Evolutionary conservation across 192 early-diverging fungal genomes (phyloP), one percentile per base, ranked within the genome.

Genomic region (Coemansia sp.): DNA sequence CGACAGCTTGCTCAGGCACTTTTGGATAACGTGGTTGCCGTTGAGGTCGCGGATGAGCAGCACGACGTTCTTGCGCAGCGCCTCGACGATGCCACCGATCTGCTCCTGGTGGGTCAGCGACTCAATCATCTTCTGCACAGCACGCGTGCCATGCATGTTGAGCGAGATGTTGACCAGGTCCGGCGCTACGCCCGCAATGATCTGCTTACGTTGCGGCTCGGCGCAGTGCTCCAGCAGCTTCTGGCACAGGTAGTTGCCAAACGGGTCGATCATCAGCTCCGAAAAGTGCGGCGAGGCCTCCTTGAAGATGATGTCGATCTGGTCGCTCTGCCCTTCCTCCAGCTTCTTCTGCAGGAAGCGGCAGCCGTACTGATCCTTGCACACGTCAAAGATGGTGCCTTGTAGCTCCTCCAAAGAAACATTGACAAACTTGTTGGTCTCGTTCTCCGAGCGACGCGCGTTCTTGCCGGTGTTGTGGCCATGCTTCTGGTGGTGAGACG

Each of bases 21-120:
- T 94, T 78, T 94, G 92, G 46, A 94, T 86, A 17, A 92, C 90
- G 55, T 94, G 92, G 63, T 94, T 94, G 42, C 92, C 92, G 45
- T 94, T 94, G 17, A 94, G 76, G 52, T 94, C 92, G 57, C 90
- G 88, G 51, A 94, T 91, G 40, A 94, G 72, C n/a, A 83, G 71
- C 4, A 92, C 90, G 4, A 88, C 86, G 51, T 80, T 83, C 9
- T 71, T 71, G 53, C 80, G 73, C 17, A 94, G 65, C 14, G 90
- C 87, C 1, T 68, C 58, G 18, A 87, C 81, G 15, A 90, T 74
- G 17, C 81, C 73, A 9, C 78, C 71, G 29, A 87, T 89, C 78
- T 90, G 67, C 19, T 48, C 65, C 41, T 64, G 55, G 24, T 67
- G 81, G 14, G 81, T 82, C 15, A 91, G 61, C 50, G 78, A 81